These are phyloP conservation scores for Trichomonas tenax DNA, from an alignment of 208 protist species.

Conservation along the genomic window DNA sequence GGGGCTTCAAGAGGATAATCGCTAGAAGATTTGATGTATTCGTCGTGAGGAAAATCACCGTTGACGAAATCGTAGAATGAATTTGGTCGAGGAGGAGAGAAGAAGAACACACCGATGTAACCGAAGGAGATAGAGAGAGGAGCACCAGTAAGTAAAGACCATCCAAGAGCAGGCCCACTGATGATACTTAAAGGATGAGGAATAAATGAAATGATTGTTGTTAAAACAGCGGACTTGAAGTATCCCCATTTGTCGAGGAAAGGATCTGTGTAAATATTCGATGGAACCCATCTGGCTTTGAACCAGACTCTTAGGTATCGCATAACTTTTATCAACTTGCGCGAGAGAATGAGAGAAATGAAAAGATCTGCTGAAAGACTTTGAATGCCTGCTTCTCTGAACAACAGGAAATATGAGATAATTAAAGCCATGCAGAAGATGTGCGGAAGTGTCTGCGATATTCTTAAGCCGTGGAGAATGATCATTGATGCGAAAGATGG, in stretches of 20 bases:
- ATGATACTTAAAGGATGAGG: neutral
- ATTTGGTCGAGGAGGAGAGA: neutral
- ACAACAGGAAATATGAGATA: neutral
- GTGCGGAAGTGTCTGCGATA: neutral
- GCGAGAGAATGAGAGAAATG: neutral
- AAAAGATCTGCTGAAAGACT: neutral
- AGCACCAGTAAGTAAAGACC: neutral
- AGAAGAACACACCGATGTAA: neutral
- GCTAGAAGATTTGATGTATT: neutral
- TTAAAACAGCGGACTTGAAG: neutral
- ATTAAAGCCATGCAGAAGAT: neutral
- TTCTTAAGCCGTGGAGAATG: neutral
- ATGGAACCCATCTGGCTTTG: neutral
- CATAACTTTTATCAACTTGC: neutral
- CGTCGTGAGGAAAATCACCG: neutral
- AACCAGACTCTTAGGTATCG: neutral
- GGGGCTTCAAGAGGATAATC: constrained; percentile 6
- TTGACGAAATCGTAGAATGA: neutral
- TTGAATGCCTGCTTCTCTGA: neutral
- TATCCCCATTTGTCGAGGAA: neutral
- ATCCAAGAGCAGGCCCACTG: neutral
- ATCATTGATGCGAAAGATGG: neutral
- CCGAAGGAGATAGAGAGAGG: neutral
- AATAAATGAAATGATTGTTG: neutral
- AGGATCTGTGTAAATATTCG: neutral